Percentiles rank a stretch among this genome's conserved stretches.
phyloP scores from a whole-genome alignment of 768 basidiomycete genomes.

The Strobilomyces dryophilus region DNA sequence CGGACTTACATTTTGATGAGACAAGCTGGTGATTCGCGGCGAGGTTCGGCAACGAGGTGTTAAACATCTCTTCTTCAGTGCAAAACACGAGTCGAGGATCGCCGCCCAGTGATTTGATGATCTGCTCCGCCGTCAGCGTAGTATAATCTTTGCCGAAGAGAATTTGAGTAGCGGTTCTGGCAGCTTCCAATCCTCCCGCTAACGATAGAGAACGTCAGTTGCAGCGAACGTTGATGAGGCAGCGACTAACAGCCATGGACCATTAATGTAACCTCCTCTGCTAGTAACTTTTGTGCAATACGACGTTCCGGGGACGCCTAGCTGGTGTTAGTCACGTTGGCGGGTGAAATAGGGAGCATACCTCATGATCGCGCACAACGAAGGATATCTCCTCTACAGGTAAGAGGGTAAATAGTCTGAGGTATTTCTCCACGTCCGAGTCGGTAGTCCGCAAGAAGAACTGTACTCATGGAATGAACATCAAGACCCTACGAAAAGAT shows the following conservation, averaged over 20 bases:
- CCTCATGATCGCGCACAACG: conserved; percentile 56
- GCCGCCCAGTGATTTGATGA: conserved; percentile 56
- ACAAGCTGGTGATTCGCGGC: conserved; percentile 54
- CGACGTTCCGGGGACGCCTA: conserved; percentile 36
- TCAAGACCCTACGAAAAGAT: background rate
- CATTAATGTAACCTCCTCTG: conserved; percentile 56
- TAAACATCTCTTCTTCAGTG: conserved; percentile 47
- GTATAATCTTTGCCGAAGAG: conserved; percentile 38
- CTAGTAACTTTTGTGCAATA: conserved; percentile 48
- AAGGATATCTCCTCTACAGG: conserved; percentile 52
- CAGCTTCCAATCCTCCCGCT: conserved; percentile 40
- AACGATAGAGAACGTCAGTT: conserved; percentile 6
- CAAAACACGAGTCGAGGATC: conserved; percentile 63
- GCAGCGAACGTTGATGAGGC: background rate
- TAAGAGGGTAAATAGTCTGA: conserved; percentile 81
- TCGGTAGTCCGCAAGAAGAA: conserved; percentile 87
- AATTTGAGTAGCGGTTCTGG: conserved; percentile 42
- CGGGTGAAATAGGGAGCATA: conserved; percentile 23
- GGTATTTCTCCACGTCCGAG: conserved; percentile 71
- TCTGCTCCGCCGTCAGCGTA: conserved; percentile 49
- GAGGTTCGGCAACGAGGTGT: conserved; percentile 55
- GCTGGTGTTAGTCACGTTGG: conserved; percentile 1
- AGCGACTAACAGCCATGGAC: conserved; percentile 50
- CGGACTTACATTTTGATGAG: conserved; percentile 57
- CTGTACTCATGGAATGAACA: conserved; percentile 36